These are phyloP conservation scores for Globisporangium acanthophoron DNA, from an alignment of 352 stramenopile species.

Conservation along the genomic window DNA sequence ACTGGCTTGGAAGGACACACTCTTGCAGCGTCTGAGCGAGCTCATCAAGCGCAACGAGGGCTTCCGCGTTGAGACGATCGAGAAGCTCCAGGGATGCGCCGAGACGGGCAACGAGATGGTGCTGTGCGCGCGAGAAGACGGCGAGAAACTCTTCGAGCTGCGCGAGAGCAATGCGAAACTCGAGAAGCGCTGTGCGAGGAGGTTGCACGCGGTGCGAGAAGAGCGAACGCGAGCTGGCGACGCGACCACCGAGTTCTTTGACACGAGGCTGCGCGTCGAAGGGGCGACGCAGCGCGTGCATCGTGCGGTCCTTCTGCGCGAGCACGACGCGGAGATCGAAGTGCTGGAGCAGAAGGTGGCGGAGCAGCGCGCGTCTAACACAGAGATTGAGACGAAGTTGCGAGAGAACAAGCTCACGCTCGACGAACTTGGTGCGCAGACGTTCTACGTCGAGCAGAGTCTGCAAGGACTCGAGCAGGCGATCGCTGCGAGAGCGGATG, in stretches of 20 bases:
- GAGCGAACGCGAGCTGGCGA: constrained; percentile 29
- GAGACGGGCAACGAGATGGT: constrained; percentile 57
- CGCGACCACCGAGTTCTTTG: constrained; percentile 46
- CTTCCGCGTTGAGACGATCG: constrained; percentile 40
- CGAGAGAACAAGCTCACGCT: constrained; percentile 20
- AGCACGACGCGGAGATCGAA: constrained; percentile 32
- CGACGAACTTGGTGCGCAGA: constrained; percentile 29
- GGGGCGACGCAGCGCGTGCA: constrained; percentile 47
- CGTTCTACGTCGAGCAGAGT: constrained; percentile 35
- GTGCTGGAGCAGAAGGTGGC: constrained; percentile 21
- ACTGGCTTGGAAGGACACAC: constrained; percentile 54
- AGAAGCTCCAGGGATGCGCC: constrained; percentile 25
- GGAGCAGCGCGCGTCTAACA: constrained; percentile 2
- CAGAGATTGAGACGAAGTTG: constrained; percentile 8
- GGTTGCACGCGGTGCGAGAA: constrained; percentile 23
- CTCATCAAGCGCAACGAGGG: constrained; percentile 67
- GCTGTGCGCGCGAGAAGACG: constrained; percentile 48
- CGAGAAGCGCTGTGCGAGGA: constrained; percentile 21
- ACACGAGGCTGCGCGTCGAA: constrained; percentile 49
- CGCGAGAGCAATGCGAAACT: constrained; percentile 20
- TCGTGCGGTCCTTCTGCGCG: constrained; percentile 34
- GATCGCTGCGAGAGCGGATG: constrained; percentile 3
- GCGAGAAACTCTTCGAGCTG: constrained; percentile 42
- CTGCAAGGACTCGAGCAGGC: constrained; percentile 20
- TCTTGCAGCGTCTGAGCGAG: constrained; percentile 59